Base-by-base conservation (phyloP, 371 early-diverging fungal species). In the Homolaphlyctis polyrhiza region DNA sequence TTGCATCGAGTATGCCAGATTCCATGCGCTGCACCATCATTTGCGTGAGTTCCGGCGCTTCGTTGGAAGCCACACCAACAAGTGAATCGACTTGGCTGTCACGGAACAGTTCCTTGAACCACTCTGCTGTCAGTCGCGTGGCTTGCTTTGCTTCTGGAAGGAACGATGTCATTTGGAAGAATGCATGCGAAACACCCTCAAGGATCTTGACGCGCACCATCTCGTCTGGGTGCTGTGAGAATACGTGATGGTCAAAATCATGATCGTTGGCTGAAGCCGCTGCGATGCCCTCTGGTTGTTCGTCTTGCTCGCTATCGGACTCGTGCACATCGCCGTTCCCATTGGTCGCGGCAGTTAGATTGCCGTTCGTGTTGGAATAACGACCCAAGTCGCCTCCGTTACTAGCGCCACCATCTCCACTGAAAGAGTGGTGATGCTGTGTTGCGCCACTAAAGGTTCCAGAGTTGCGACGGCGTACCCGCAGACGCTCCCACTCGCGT, bases 101-200 rank as follows among this genome's bases (percentile, higher is more conserved):
- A 8, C 67, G 60, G 39, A 77, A 48, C 63, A 74, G 59, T 30
- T 83, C 86, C n/a, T 36, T 62, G 33, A 89, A 70, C 93, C 94
- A 93, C 54, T 81, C 87, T 3, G 87, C 87, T 47, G 89, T 70
- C 0, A 88, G 80, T 4, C 76, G 70, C 34, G 82, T 77, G 0
- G 90, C 86, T 36, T 86, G 88, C 30, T 79, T 78, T 28, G 90
- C 88, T 62, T 95, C 96, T 0, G 96, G 95, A 5, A 94, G 81
- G 18, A 97, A 72, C 25, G 87, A 70, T 64, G 85, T 80, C 95
- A 97, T 95, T 60, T 92, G 87, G 67, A 96, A 74, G 62, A 94
- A 91, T 1, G 89, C 96, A 65, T 97, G 97, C 30, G 94, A 93
- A 55, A 94, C 84, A n/a, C 96, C 97, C 54, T 90, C 89, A 36